These are phyloP conservation scores for Diaporthe sp. DNA, from an alignment of 2,329 filamentous ascomycete genomes.

Conservation along the genomic window DNA sequence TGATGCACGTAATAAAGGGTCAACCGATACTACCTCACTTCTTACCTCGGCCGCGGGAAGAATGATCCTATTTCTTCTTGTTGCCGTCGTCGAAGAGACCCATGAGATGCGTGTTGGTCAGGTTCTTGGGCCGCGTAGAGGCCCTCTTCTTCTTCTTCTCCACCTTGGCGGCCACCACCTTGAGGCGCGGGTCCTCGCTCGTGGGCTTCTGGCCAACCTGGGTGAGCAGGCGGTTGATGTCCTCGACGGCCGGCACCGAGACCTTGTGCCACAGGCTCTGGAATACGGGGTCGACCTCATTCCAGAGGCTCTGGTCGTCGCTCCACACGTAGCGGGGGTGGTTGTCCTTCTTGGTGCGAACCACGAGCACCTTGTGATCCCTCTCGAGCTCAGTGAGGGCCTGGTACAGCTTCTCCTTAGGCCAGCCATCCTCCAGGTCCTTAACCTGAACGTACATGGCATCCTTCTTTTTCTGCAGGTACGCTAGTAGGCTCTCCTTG, in stretches of 20 bases:
- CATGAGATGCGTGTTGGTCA: conserved; percentile 90
- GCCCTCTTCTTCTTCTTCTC: conserved; percentile 82
- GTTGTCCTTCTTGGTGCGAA: conserved; percentile 93
- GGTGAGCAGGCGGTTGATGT: conserved; percentile 82
- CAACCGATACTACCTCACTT: conserved; percentile 8
- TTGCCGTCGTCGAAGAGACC: conserved; percentile 78
- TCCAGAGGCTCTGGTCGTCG: conserved; percentile 84
- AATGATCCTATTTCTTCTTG: conserved; percentile 58
- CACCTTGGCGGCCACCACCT: conserved; percentile 69
- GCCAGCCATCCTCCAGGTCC: conserved; percentile 97
- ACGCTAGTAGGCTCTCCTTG: conserved; percentile 81
- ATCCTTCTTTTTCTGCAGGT: conserved; percentile 85
- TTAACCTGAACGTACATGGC: conserved; percentile 86
- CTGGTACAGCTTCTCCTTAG: conserved; percentile 76
- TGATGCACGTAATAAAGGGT: conserved; percentile 31
- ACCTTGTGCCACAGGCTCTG: conserved; percentile 86
- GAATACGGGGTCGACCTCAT: conserved; percentile 86
- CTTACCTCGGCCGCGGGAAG: conserved; percentile 15
- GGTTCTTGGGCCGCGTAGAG: conserved; percentile 79
- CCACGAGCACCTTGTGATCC: conserved; percentile 85
- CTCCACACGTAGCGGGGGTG: conserved; percentile 89
- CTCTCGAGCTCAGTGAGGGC: conserved; percentile 83
- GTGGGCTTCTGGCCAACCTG: conserved; percentile 87
- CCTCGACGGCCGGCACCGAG: conserved; percentile 80
- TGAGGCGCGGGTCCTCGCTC: conserved; percentile 80